phyloP scores from a whole-genome alignment of 495 filamentous ascomycete genomes.

The Lophiotrema nucula region DNA sequence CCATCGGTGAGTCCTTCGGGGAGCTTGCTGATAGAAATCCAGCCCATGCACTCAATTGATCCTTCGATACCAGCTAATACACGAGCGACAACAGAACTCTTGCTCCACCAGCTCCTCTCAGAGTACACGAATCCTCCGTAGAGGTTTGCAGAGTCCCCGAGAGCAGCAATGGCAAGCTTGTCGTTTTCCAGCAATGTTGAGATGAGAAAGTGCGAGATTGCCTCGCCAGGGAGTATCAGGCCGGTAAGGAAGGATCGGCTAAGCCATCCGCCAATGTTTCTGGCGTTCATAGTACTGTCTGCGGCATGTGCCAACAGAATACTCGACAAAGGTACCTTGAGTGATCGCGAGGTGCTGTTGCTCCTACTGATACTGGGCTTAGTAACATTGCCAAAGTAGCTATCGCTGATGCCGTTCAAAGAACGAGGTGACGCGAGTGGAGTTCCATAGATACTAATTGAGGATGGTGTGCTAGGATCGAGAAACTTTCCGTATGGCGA shows the following conservation, averaged over 20 bases:
- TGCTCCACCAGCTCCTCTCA: constrained; percentile 79
- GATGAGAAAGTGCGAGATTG: constrained; percentile 72
- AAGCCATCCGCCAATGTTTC: constrained; percentile 68
- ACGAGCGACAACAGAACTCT: constrained; percentile 69
- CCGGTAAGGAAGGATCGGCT: constrained; percentile 77
- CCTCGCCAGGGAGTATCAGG: constrained; percentile 73
- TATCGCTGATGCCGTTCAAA: constrained; percentile 18
- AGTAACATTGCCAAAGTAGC: constrained; percentile 36
- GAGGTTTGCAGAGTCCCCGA: constrained; percentile 70
- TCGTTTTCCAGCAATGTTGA: constrained; percentile 77
- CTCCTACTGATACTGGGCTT: constrained; percentile 17
- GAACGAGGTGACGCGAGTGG: constrained; percentile 36
- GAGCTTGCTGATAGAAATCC: constrained; percentile 62
- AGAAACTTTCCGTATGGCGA: constrained; percentile 17
- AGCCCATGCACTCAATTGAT: constrained; percentile 74
- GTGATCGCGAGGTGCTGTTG: constrained; percentile 20
- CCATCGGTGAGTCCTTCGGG: constrained; percentile 54
- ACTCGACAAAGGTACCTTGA: constrained; percentile 17
- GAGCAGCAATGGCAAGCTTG: constrained; percentile 56
- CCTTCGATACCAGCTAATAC: constrained; percentile 66
- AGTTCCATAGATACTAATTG: constrained; percentile 40
- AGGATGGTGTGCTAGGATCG: constrained; percentile 20
- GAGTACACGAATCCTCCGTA: constrained; percentile 75
- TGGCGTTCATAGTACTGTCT: constrained; percentile 30
- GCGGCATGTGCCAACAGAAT: constrained; percentile 1